Conservation (phyloP, 2,329 filamentous ascomycete genomes). For the Leptosphaerulina australis region DNA sequence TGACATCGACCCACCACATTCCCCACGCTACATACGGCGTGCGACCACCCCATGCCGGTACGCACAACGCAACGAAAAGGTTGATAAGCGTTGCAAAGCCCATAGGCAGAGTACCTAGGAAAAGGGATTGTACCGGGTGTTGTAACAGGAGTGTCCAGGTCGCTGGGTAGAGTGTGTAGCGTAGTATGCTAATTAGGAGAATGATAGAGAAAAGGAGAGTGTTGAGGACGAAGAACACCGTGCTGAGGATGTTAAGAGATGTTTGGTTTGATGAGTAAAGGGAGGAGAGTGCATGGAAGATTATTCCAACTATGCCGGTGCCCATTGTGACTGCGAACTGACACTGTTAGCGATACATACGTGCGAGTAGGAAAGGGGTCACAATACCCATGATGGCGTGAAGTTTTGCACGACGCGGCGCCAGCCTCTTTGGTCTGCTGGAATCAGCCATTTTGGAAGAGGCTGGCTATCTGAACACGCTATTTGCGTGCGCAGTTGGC, state of each 20-base stretch:
- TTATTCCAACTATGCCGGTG: constrained; percentile 54
- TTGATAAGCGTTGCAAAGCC: constrained; percentile 71
- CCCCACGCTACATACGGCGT: constrained; percentile 54
- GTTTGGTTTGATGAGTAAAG: constrained; percentile 57
- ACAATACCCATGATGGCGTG: constrained; percentile 43
- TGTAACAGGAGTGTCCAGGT: constrained; percentile 70
- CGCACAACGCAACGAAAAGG: constrained; percentile 67
- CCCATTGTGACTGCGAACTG: constrained; percentile 36
- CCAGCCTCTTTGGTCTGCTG: constrained; percentile 35
- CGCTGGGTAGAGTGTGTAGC: constrained; percentile 69
- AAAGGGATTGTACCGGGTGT: constrained; percentile 70
- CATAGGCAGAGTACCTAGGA: constrained; percentile 71
- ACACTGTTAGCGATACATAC: background rate
- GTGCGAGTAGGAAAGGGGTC: too few relatives aligned
- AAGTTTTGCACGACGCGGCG: constrained; percentile 43
- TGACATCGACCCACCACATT: constrained; percentile 57
- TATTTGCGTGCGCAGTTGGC: constrained; percentile 11
- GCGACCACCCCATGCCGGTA: constrained; percentile 63
- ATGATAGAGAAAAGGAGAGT: constrained; percentile 61
- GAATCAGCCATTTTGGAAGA: constrained; percentile 35
- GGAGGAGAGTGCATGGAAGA: constrained; percentile 63
- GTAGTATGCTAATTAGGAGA: constrained; percentile 59
- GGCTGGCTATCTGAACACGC: constrained; percentile 3
- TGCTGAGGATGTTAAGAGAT: constrained; percentile 61
- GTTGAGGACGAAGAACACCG: constrained; percentile 66